phyloP scores from a whole-genome alignment of 768 basidiomycete species.

The Hericium rajendrae region DNA sequence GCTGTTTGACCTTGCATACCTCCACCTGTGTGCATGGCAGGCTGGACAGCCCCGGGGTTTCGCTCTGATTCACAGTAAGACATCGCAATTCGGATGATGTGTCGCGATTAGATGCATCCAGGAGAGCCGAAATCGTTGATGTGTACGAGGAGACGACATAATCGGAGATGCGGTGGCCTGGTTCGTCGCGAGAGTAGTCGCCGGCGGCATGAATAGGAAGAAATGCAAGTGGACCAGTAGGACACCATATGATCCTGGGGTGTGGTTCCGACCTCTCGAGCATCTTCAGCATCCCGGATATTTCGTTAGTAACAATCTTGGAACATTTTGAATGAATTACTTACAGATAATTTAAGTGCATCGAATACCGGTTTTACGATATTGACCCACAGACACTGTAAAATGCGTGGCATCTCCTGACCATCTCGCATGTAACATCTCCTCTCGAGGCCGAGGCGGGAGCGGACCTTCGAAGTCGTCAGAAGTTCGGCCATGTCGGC shows the following conservation, averaged over 20 bases:
- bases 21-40: no score
- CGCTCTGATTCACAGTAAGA: background rate
- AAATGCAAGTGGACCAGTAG: background rate
- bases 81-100: background rate
- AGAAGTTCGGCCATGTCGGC: background rate
- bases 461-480: background rate
- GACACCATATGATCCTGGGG: background rate
- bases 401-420: background rate
- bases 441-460: background rate
- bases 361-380: background rate
- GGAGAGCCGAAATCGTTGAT: background rate
- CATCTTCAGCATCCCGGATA: background rate
- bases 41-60: no score
- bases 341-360: background rate
- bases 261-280: background rate
- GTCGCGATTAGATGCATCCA: background rate
- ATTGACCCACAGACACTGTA: background rate
- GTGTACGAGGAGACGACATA: background rate
- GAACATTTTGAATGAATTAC: background rate
- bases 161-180: background rate
- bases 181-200: background rate
- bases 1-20: no score
- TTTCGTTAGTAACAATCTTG: background rate
- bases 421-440: background rate
- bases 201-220: background rate